These are phyloP conservation scores for Trichophyton rubrum DNA, from an alignment of 2,329 filamentous ascomycete species.

Conservation along the genomic window DNA sequence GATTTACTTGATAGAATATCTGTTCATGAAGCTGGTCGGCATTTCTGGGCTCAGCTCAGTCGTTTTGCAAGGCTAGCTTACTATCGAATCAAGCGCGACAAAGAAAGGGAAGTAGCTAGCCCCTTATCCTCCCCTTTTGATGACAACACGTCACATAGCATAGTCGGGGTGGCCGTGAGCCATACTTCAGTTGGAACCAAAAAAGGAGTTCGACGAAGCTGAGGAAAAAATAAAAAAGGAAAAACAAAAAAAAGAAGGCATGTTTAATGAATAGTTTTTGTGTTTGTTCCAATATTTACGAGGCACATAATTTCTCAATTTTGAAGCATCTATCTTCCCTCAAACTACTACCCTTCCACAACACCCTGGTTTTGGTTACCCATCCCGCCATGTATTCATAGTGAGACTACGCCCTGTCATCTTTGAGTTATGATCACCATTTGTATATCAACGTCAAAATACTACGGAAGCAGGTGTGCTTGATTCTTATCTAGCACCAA, in stretches of 20 bases:
- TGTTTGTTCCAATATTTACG: background rate
- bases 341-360: background rate
- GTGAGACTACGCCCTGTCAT: background rate
- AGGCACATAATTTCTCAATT: background rate
- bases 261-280: background rate
- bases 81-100: slow-evolving; percentile 60
- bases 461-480: background rate
- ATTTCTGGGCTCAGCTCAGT: slow-evolving; percentile 82
- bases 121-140: slow-evolving; percentile 18
- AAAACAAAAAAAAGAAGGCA: background rate
- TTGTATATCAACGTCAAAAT: background rate
- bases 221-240: background rate
- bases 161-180: slow-evolving; percentile 24
- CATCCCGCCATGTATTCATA: background rate
- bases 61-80: slow-evolving; percentile 81
- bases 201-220: background rate
- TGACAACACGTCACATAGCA: slow-evolving; percentile 20
- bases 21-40: slow-evolving; percentile 77
- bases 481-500: background rate
- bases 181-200: slow-evolving; percentile 1
- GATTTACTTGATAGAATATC: slow-evolving; percentile 70
- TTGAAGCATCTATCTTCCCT: background rate
- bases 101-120: slow-evolving; percentile 20
- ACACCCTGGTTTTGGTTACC: background rate
- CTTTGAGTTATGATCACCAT: background rate